Evolutionary conservation across 2,329 filamentous ascomycete species (phyloP).

Genomic region (Pyricularia grisea): DNA sequence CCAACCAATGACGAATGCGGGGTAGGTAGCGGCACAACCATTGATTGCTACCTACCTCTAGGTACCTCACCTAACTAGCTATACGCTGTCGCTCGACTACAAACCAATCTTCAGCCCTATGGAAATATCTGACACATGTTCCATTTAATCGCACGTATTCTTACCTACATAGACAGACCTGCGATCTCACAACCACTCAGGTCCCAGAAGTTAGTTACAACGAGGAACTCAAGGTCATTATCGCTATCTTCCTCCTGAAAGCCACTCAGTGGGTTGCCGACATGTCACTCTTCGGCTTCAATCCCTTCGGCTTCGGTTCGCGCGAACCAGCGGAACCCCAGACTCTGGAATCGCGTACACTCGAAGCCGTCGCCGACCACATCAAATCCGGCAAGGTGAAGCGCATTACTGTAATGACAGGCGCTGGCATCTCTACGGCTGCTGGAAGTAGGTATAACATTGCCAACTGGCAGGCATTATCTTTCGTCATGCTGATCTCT

Average conservation of each 20-base stretch:
- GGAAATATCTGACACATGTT: background rate
- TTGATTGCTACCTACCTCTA: too few species aligned
- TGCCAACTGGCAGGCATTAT: background rate
- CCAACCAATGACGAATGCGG: background rate
- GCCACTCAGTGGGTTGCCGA: background rate
- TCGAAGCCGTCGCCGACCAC: conserved; percentile 70
- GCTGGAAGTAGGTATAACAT: conserved; percentile 42
- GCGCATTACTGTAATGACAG: conserved; percentile 79
- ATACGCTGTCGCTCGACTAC: background rate
- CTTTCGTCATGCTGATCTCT: conserved; percentile 10
- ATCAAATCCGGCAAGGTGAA: conserved; percentile 61
- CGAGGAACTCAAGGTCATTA: background rate
- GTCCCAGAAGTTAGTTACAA: background rate
- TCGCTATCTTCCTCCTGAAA: background rate
- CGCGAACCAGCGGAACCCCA: background rate
- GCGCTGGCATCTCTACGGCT: conserved; percentile 77
- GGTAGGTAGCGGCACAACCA: background rate
- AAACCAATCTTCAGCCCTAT: background rate
- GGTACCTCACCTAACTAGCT: background rate
- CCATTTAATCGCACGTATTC: background rate
- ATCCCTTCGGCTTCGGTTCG: background rate
- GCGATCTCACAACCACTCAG: background rate
- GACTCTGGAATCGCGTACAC: conserved; percentile 50
- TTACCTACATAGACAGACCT: background rate
- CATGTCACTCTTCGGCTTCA: background rate